Percentiles rank a stretch among this genome's conserved stretches.
These are phyloP conservation scores for Ceratobasidium sp. DNA, from an alignment of 1,284 basidiomycete genomes.

Conservation along the genomic window DNA sequence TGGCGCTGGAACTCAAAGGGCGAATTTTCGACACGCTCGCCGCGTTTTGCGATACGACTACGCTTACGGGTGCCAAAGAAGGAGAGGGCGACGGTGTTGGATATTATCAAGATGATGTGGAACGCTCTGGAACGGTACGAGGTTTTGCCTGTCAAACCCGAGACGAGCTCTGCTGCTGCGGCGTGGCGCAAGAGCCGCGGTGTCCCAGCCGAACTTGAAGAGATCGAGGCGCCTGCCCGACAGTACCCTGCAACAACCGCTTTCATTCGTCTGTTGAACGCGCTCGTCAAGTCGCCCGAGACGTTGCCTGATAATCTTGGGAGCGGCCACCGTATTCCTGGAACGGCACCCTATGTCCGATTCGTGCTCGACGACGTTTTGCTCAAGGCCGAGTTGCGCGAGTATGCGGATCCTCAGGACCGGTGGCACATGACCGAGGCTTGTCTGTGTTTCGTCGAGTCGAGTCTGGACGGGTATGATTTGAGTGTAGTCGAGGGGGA, in stretches of 20 bases:
- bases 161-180: neutral
- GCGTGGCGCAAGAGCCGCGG: conserved; percentile 33
- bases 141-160: conserved; percentile 58
- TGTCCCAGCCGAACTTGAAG: conserved; percentile 71
- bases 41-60: conserved; percentile 83
- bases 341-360: conserved; percentile 76
- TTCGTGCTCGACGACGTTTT: conserved; percentile 94
- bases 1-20: conserved; percentile 91
- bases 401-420: conserved; percentile 78
- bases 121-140: conserved; percentile 81
- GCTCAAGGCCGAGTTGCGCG: conserved; percentile 59
- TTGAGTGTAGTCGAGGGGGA: conserved; percentile 57
- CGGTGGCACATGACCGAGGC: conserved; percentile 88
- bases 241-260: conserved; percentile 88
- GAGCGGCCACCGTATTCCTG: conserved; percentile 74
- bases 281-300: conserved; percentile 78
- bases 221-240: conserved; percentile 80
- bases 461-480: conserved; percentile 81
- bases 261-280: conserved; percentile 83
- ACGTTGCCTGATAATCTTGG: conserved; percentile 81
- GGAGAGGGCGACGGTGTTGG: conserved; percentile 55
- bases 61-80: conserved; percentile 59
- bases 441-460: conserved; percentile 85
- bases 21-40: conserved; percentile 83
- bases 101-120: conserved; percentile 86